These are phyloP conservation scores for Noccaea bulbosa DNA, from an alignment of 345 rosid species.

Conservation along the genomic window DNA sequence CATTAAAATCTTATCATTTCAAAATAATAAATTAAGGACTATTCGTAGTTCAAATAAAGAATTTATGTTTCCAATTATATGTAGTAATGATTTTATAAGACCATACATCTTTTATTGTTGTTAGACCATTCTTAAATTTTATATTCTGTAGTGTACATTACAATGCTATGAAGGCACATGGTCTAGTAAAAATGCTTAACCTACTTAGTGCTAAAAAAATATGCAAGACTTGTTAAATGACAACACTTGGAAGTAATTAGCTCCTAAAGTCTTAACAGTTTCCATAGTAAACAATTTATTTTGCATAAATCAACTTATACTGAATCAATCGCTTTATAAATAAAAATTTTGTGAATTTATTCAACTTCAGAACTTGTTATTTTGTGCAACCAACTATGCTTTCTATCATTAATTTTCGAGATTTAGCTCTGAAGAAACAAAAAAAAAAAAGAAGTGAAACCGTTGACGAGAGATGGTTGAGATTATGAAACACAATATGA, in stretches of 20 bases:
- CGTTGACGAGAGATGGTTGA: constrained; percentile 38
- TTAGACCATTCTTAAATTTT: constrained; percentile 19
- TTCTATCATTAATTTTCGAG: constrained; percentile 3
- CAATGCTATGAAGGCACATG: constrained; percentile 31
- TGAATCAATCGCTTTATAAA: neutral
- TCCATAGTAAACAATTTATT: neutral
- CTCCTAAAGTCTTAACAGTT: neutral
- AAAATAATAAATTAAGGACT: neutral
- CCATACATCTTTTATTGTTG: constrained; percentile 21
- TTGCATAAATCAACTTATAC: neutral
- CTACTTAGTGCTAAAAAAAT: constrained; percentile 23
- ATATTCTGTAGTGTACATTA: constrained; percentile 12
- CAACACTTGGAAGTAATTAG: constrained; percentile 21
- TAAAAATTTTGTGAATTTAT: neutral
- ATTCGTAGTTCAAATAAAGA: constrained; percentile 23
- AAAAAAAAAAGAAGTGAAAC: constrained; percentile 5
- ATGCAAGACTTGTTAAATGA: constrained; percentile 18
- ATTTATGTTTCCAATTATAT: constrained; percentile 24
- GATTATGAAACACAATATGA: constrained; percentile 26
- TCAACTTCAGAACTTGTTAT: constrained; percentile 3
- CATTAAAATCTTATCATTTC: neutral
- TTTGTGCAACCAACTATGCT: neutral
- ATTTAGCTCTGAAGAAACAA: neutral
- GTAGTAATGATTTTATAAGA: constrained; percentile 15
- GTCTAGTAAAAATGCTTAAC: constrained; percentile 30